Evolutionary conservation across 2,329 filamentous ascomycete species (phyloP).

Genomic region (Chrysoporthe cubensis): DNA sequence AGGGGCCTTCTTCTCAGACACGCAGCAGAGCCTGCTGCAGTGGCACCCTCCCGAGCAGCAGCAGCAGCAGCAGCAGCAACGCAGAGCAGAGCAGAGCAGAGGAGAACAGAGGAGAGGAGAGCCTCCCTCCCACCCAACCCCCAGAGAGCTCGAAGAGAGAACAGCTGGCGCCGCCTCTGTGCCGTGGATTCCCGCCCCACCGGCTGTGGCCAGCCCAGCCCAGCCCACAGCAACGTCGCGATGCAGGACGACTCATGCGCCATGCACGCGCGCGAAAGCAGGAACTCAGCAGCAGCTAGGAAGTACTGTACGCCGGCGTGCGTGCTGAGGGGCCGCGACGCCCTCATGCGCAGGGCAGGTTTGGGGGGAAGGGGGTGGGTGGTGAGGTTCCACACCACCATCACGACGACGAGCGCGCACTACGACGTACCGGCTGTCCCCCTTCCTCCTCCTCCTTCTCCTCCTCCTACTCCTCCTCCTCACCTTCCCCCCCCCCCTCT

Average conservation of each 20-base stretch:
- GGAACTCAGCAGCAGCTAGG: neutral
- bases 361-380: neutral
- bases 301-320: neutral
- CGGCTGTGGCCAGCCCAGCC: no score
- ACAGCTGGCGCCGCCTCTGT: neutral
- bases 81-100: no score
- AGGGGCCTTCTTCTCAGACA: neutral
- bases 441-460: no score
- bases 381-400: slow-evolving; percentile 4
- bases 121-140: no score
- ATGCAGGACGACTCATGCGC: neutral
- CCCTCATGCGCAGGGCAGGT: neutral
- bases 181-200: slow-evolving; percentile 1
- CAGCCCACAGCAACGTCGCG: neutral
- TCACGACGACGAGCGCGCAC: neutral
- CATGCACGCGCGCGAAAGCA: slow-evolving; percentile 4
- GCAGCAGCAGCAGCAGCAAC: no score
- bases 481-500: no score
- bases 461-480: no score
- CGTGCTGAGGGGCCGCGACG: neutral
- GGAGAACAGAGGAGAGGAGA: no score
- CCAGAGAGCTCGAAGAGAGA: no score
- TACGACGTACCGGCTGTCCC: neutral
- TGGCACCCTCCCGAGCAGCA: neutral
- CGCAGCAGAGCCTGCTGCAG: neutral